Conservation (phyloP, 805 yeast species). For the Debaryomyces tyrocola region DNA sequence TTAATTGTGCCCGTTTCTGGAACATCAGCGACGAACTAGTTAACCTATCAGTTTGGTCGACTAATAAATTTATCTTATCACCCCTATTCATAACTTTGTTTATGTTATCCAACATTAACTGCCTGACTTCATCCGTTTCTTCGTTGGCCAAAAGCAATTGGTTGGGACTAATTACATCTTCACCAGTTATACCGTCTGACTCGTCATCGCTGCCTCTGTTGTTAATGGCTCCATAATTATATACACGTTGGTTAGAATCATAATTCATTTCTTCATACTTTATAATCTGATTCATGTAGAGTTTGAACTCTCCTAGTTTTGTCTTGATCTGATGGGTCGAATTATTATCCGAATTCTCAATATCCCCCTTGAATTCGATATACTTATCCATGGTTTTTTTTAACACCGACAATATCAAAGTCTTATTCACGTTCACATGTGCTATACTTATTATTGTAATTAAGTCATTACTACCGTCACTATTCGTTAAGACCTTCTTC, state of each 20-base stretch:
- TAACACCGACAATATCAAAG: conserved; percentile 46
- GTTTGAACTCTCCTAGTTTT: conserved; percentile 52
- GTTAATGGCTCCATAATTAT: conserved; percentile 32
- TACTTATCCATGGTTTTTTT: conserved; percentile 54
- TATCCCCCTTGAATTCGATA: conserved; percentile 36
- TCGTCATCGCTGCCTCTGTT: conserved; percentile 10
- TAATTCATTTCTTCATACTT: conserved; percentile 51
- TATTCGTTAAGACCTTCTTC: conserved; percentile 42
- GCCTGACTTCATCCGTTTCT: conserved; percentile 65
- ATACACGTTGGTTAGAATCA: conserved; percentile 29
- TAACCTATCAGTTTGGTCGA: conserved; percentile 76
- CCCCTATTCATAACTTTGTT: conserved; percentile 75
- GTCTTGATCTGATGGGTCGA: conserved; percentile 15
- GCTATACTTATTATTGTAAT: conserved; percentile 53
- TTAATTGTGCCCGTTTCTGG: conserved; percentile 62
- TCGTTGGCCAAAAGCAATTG: conserved; percentile 43
- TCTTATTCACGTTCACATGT: conserved; percentile 43
- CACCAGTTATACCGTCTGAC: conserved; percentile 7
- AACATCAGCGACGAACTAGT: conserved; percentile 67
- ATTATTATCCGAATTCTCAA: conserved; percentile 12
- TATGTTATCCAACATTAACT: conserved; percentile 70
- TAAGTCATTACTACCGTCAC: conserved; percentile 48
- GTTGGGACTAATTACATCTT: conserved; percentile 30
- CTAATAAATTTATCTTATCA: conserved; percentile 68
- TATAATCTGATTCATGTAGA: conserved; percentile 56